Evolutionary conservation across 108 stramenopile species (phyloP).

Genomic region (Nitzschia inconspicua): DNA sequence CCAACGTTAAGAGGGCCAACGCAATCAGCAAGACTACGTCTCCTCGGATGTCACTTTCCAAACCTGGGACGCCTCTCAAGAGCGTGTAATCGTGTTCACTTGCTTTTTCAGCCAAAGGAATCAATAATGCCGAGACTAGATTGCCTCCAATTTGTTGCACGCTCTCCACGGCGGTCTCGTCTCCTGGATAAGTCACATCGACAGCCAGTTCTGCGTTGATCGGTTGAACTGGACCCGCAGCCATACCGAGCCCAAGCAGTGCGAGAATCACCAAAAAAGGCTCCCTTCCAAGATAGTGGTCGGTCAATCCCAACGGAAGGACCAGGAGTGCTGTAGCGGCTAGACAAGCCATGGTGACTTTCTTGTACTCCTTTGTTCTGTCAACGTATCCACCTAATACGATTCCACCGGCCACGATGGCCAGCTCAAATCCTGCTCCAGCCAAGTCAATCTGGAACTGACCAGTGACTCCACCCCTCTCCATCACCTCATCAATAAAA

Average conservation of each 20-base stretch:
- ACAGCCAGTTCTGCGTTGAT: slow-evolving; percentile 80
- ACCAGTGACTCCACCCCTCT: slow-evolving; percentile 72
- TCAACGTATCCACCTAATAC: slow-evolving; percentile 86
- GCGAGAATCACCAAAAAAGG: slow-evolving; percentile 42
- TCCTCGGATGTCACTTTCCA: slow-evolving; percentile 59
- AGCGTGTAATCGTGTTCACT: slow-evolving; percentile 42
- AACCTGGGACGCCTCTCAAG: slow-evolving; percentile 28
- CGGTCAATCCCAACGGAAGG: slow-evolving; percentile 59
- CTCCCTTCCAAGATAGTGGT: slow-evolving; percentile 54
- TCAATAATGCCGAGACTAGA: slow-evolving; percentile 53
- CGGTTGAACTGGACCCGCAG: slow-evolving; percentile 70
- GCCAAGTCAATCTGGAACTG: slow-evolving; percentile 79
- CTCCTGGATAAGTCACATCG: slow-evolving; percentile 71
- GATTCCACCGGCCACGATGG: slow-evolving; percentile 84
- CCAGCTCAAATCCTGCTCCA: slow-evolving; percentile 88
- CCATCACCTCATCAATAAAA: slow-evolving; percentile 89
- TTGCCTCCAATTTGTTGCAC: slow-evolving; percentile 75
- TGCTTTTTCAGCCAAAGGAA: slow-evolving; percentile 54
- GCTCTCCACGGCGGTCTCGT: slow-evolving; percentile 74
- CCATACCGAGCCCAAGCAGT: slow-evolving; percentile 56
- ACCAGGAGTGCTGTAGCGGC: slow-evolving; percentile 41
- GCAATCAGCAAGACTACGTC: slow-evolving; percentile 51
- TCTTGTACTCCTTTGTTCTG: slow-evolving; percentile 80
- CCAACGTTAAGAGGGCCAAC: slow-evolving; percentile 34
- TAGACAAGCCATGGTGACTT: slow-evolving; percentile 74